Base-by-base conservation (phyloP, 2,329 filamentous ascomycete species). In the Fusarium penzigii region DNA sequence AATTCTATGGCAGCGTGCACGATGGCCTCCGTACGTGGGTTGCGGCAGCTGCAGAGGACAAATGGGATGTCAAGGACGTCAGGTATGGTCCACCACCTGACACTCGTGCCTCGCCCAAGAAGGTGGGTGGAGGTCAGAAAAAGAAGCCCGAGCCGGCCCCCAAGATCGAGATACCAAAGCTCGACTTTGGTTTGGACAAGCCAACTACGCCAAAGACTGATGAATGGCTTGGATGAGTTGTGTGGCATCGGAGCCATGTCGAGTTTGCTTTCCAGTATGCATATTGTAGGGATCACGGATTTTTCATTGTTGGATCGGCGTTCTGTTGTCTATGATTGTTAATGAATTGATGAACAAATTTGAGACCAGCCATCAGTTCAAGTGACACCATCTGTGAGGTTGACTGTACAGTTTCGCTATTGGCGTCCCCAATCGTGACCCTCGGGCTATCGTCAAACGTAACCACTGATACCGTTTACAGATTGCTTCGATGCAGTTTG, bases 1-100 rank as follows among this genome's bases (percentile, higher is more conserved):
- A 97, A 70, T 96, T 97, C 70, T 97, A 99, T 69, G 89, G 89
- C 2, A 86, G 89, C 44, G 89, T 99, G 5, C 94, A 99, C 69
- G 90, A 93, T 63, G 91, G 87, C 2, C 78, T 97, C 57, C 85
- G 89, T 49, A 92, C 89, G 7, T 99, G 93, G 92, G 89, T 97
- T 16, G 87, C 87, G 1, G 94, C 93, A 1, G 92, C 91, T 0
- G 80, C 79, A 29, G 92, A 92, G 55, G 94, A 99, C 71, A 89
- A 85, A 42, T 99, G 94, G 93, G 85, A 91, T 46, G 87, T 92
- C 41, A 81, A 82, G 47, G 86, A 88, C 65, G 92, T 97, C 20
- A 80, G 92, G 47, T 90, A 88, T 70, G 90, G 90, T 0, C 86
- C 86, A 39, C 64, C 65, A 48, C 68, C 61, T 49, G 68, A 69